Percentiles rank a stretch among this genome's conserved stretches.
These are phyloP conservation scores for Pouteria glomerata DNA, from an alignment of 148 eudicot genomes.

Conservation along the genomic window DNA sequence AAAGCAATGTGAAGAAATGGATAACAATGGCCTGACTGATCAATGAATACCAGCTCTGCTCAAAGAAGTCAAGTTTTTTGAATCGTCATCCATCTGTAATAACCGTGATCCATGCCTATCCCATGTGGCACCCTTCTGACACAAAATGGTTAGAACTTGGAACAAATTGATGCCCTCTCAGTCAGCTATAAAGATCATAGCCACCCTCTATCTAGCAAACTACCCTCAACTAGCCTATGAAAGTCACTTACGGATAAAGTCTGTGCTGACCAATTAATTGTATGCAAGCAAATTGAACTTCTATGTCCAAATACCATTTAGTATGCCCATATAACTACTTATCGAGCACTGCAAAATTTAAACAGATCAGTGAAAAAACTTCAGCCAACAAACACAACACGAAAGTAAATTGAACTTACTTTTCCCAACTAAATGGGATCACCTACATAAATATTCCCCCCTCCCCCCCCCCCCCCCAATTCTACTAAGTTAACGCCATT, in stretches of 20 bases:
- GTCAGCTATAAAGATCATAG: too few species aligned
- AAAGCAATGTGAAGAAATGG: neutral
- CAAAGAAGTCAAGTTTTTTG: neutral
- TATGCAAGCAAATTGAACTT: neutral
- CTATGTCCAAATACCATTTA: neutral
- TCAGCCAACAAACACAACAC: neutral
- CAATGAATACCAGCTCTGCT: neutral
- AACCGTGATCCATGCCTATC: neutral
- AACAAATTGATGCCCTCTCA: neutral
- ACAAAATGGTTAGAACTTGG: neutral
- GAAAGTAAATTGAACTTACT: too few species aligned
- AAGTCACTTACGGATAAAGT: neutral
- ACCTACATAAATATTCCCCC: too few species aligned
- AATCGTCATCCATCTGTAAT: neutral
- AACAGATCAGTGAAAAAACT: neutral
- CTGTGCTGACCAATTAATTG: too few species aligned
- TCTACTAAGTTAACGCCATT: too few species aligned
- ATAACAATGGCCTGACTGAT: neutral
- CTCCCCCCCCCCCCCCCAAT: too few species aligned
- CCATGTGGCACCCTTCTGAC: neutral
- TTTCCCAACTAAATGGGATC: too few species aligned
- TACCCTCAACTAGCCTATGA: too few species aligned
- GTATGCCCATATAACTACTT: neutral
- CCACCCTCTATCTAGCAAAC: too few species aligned
- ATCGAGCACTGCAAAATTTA: neutral